Base-by-base conservation (phyloP, 768 basidiomycete genomes). In the Lactifluus volemus region DNA sequence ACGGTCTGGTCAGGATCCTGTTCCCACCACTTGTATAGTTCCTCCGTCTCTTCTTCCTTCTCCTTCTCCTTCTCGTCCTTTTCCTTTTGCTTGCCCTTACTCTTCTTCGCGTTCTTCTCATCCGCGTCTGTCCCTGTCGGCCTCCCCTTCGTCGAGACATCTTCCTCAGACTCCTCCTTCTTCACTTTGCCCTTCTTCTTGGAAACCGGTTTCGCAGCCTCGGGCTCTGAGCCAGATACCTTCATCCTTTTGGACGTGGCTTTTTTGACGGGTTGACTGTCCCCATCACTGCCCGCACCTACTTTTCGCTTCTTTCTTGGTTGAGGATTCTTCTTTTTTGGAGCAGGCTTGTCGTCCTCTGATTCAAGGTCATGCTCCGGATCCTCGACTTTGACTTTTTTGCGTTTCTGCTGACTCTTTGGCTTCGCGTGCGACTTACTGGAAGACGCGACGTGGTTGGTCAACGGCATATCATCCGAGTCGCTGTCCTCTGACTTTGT, bases 1-100 rank as follows among this genome's bases (percentile, higher is more conserved):
- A 77, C 79, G 65, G 87, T 80, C 66, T 81, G 76, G 61, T 66
- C 65, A 17, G 59, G 59, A 19, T 66, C 63, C 25, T 78, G 73
- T 68, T 93, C 89, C 96, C 94, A 97, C 91, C 92, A 95, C 63
- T 82, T 81, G 72, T 83, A 92, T 51, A 85, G 79, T 59, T 83
- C 84, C 58, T 86, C 87, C 57, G 84, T 80, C 44, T 92, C 89
- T 60, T 83, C 82, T 51, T 78, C 74, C 47, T 79, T 74, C 67
- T 76, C 74, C 68, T 84, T 83, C 59, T 77, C 73, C 49, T 79
- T 38, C 38, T 38, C 74, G 67, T 34, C 32, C 5, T 34, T 34
- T 34, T 38, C 74, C 68, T 76, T 74, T 68, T 84, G 83, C 59
- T 88, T 81, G 69, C 82, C 77, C 68, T 80, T 79, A 67, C 77